These are phyloP conservation scores for Ophiostoma ips DNA, from an alignment of 2,329 filamentous ascomycete species.

Conservation along the genomic window DNA sequence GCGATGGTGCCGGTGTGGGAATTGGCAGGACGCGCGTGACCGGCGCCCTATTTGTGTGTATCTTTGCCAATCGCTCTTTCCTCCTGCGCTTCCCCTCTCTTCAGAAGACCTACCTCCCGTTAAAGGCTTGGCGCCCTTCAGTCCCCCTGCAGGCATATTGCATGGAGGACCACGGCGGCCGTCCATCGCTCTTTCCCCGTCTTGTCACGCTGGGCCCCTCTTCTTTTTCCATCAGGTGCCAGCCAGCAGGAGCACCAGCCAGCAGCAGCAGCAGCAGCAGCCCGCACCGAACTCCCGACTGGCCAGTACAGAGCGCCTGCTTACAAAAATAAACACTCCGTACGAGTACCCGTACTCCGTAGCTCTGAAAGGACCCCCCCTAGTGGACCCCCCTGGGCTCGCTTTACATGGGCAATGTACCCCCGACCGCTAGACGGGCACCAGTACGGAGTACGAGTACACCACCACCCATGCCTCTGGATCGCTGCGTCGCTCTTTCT, in stretches of 20 bases:
- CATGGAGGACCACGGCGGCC: too few species aligned
- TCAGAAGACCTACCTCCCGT: too few species aligned
- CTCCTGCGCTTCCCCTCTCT: too few species aligned
- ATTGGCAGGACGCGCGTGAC: too few species aligned
- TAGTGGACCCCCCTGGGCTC: conserved; percentile 3
- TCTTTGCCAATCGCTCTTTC: too few species aligned
- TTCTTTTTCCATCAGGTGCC: background rate
- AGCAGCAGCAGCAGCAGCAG: background rate
- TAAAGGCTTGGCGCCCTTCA: too few species aligned
- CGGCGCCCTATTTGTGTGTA: too few species aligned
- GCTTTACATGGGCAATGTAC: background rate
- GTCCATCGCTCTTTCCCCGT: background rate
- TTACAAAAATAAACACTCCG: background rate
- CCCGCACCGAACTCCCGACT: conserved; percentile 3
- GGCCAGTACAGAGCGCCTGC: background rate
- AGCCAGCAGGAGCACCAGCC: background rate
- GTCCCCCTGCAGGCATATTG: too few species aligned
- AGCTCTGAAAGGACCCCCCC: background rate
- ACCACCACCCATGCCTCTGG: conserved; percentile 1
- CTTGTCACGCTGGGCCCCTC: background rate
- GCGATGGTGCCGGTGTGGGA: too few species aligned
- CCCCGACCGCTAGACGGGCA: conserved; percentile 2
- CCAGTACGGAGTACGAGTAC: too few species aligned
- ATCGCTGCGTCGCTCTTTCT: background rate
- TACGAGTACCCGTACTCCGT: background rate